These are phyloP conservation scores for Betula pendula DNA, from an alignment of 306 rosid species.

Conservation along the genomic window DNA sequence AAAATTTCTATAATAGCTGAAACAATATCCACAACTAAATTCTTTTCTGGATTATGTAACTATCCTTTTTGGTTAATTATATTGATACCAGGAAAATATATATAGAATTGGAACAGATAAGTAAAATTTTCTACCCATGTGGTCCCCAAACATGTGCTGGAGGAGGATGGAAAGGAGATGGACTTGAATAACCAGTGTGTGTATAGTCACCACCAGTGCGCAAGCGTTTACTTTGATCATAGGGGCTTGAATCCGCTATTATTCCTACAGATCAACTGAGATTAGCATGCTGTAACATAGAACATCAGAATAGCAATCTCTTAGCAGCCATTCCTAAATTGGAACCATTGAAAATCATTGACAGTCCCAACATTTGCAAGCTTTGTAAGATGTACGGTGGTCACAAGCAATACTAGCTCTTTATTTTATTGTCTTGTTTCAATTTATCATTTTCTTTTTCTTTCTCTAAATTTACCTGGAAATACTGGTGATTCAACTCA, in stretches of 20 bases:
- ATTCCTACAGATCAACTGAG: constrained; percentile 46
- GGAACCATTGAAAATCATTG: not conserved
- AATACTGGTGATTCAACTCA: not conserved
- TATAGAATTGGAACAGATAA: not conserved
- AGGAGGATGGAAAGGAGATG: constrained; percentile 87
- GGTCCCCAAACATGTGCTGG: constrained; percentile 93
- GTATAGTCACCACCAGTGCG: constrained; percentile 83
- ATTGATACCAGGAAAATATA: not conserved
- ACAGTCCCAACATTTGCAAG: not conserved
- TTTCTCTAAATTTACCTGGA: not conserved
- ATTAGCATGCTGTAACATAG: constrained; percentile 29
- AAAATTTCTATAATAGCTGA: not conserved
- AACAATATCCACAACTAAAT: constrained; percentile 12
- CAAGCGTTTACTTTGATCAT: constrained; percentile 82
- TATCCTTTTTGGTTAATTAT: no score
- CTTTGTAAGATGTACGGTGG: not conserved
- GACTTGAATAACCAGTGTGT: constrained; percentile 73
- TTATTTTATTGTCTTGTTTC: not conserved
- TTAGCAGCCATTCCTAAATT: not conserved
- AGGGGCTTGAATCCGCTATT: constrained; percentile 71
- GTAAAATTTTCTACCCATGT: constrained; percentile 57
- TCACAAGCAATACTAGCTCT: not conserved
- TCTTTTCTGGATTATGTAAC: not conserved
- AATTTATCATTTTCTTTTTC: not conserved
- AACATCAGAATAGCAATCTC: not conserved